A percentile compares a stretch with the other conserved stretches of the same genome.
Conservation (phyloP, 345 rosid genomes). For the Schrenkiella parvula region DNA sequence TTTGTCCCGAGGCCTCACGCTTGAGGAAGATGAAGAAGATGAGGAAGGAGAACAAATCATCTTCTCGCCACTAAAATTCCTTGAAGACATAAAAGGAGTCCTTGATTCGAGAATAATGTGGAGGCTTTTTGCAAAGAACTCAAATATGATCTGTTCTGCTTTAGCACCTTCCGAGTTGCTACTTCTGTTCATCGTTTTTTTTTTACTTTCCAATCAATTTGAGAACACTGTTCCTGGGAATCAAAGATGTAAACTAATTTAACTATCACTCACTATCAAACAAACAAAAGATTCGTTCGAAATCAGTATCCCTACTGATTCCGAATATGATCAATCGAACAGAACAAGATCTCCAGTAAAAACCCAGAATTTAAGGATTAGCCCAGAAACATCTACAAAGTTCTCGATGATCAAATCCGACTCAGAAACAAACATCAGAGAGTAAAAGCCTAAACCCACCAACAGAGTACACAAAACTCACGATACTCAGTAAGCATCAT, state of each 20-base stretch:
- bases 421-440: not conserved
- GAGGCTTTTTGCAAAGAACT: conserved; percentile 84
- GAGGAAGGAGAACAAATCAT: conserved; percentile 68
- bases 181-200: conserved; percentile 40
- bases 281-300: not conserved
- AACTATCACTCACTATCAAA: not conserved
- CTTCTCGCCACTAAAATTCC: conserved; percentile 82
- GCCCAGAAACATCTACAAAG: not conserved
- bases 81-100: conserved; percentile 75
- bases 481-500: conserved; percentile 8
- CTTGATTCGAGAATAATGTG: conserved; percentile 90
- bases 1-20: conserved; percentile 81
- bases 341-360: conserved; percentile 13
- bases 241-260: not conserved
- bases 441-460: conserved; percentile 1
- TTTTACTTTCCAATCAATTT: not conserved
- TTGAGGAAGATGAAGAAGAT: conserved; percentile 76
- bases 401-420: conserved; percentile 9
- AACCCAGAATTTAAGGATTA: not conserved
- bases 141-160: conserved; percentile 83
- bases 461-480: conserved; percentile 16
- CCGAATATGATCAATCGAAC: conserved; percentile 16
- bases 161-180: conserved; percentile 62
- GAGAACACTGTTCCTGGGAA: conserved; percentile 25
- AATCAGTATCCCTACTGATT: not conserved